These are phyloP conservation scores for Candida qinlingensis DNA, from an alignment of 805 yeast genomes.

Conservation along the genomic window DNA sequence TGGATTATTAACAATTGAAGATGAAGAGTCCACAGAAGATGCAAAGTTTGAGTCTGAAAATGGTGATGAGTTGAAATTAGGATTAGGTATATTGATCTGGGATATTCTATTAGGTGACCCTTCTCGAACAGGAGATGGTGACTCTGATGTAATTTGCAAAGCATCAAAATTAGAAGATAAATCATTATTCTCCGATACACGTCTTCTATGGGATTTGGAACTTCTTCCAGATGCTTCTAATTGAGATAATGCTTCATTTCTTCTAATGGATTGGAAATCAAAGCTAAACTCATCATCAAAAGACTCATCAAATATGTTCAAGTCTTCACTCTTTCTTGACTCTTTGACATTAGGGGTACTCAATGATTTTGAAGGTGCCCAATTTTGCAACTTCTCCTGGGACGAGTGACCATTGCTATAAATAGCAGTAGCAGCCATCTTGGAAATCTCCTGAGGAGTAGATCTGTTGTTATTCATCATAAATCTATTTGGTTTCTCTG, in stretches of 20 bases:
- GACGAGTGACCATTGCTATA: not conserved
- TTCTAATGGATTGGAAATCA: slow-evolving; percentile 14
- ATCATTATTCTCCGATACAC: not conserved
- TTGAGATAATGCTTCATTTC: slow-evolving; percentile 23
- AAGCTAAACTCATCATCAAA: slow-evolving; percentile 21
- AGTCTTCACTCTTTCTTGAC: slow-evolving; percentile 12
- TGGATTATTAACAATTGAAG: not conserved
- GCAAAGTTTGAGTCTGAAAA: not conserved
- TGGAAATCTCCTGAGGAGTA: slow-evolving; percentile 20
- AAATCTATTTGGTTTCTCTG: slow-evolving; percentile 19
- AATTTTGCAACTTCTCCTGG: slow-evolving; percentile 7
- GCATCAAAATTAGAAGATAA: slow-evolving; percentile 5
- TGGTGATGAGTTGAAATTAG: not conserved
- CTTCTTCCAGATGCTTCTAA: slow-evolving; percentile 22
- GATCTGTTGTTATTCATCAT: slow-evolving; percentile 11
- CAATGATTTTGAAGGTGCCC: slow-evolving; percentile 20
- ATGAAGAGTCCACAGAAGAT: not conserved
- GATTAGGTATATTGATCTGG: not conserved
- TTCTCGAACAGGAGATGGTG: not conserved
- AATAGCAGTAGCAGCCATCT: slow-evolving; percentile 23
- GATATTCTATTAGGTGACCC: not conserved
- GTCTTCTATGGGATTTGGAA: slow-evolving; percentile 16
- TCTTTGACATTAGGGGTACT: slow-evolving; percentile 5
- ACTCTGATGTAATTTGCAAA: not conserved
- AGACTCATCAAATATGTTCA: slow-evolving; percentile 21